Percentiles rank a stretch among this genome's conserved stretches.
phyloP scores from a whole-genome alignment of 2,329 filamentous ascomycete species.

The Hypoxylon sp. region DNA sequence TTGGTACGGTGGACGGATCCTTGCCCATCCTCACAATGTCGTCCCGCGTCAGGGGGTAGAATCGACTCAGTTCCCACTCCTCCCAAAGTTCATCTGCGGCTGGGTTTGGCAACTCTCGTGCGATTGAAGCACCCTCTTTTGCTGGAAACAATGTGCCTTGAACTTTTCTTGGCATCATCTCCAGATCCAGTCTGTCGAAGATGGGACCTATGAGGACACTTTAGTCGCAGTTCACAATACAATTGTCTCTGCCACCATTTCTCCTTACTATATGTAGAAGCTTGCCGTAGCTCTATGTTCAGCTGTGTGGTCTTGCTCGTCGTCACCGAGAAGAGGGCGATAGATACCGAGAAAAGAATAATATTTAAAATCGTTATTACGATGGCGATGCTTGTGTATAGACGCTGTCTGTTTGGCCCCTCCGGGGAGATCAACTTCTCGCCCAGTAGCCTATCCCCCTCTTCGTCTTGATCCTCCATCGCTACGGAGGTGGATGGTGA shows the following conservation, averaged over 20 bases:
- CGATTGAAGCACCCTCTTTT: constrained; percentile 35
- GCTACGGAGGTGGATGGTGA: constrained; percentile 9
- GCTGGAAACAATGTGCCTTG: constrained; percentile 43
- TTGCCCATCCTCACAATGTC: constrained; percentile 46
- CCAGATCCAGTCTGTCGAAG: constrained; percentile 37
- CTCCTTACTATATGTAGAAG: constrained; percentile 29
- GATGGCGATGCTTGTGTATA: constrained; percentile 1
- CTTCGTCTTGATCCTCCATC: constrained; percentile 18
- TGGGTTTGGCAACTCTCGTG: constrained; percentile 44
- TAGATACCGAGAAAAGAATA: constrained; percentile 16
- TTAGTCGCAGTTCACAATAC: constrained; percentile 2
- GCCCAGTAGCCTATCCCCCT: constrained; percentile 9
- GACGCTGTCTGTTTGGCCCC: not conserved
- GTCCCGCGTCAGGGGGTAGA: constrained; percentile 41
- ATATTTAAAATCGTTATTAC: constrained; percentile 16
- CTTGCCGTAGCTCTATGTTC: constrained; percentile 23
- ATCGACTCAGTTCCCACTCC: constrained; percentile 44
- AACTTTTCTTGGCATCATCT: constrained; percentile 27
- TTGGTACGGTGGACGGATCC: constrained; percentile 41
- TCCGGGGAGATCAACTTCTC: constrained; percentile 1
- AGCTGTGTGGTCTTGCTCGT: constrained; percentile 3
- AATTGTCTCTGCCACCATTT: too few relatives aligned
- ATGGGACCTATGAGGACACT: constrained; percentile 27
- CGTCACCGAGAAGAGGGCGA: constrained; percentile 17
- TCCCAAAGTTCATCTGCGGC: constrained; percentile 44